Conservation (phyloP, 768 basidiomycete genomes). For the Suillus brevipes region DNA sequence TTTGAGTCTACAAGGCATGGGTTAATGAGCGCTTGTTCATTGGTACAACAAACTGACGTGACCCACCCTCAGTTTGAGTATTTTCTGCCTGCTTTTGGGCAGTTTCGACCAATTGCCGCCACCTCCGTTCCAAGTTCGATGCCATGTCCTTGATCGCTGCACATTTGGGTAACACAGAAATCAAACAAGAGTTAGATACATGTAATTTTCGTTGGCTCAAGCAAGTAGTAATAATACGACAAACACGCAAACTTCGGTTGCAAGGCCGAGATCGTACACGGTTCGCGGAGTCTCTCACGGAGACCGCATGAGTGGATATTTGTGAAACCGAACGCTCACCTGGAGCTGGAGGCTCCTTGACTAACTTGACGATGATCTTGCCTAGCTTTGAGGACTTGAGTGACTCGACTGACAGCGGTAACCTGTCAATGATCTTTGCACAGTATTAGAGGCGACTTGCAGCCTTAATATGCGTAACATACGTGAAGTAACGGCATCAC, state of each 20-base stretch:
- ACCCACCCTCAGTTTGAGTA: constrained; percentile 69
- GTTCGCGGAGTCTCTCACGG: constrained; percentile 24
- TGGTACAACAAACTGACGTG: constrained; percentile 47
- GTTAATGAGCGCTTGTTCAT: constrained; percentile 24
- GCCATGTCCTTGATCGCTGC: constrained; percentile 94
- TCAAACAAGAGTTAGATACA: constrained; percentile 68
- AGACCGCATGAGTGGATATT: constrained; percentile 17
- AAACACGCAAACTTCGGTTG: constrained; percentile 30
- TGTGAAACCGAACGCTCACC: constrained; percentile 59
- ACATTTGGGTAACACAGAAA: constrained; percentile 41
- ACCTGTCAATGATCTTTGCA: constrained; percentile 72
- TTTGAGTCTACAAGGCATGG: constrained; percentile 45
- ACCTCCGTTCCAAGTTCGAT: constrained; percentile 80
- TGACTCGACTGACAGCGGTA: constrained; percentile 71
- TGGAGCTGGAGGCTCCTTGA: constrained; percentile 71
- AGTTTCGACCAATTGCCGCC: constrained; percentile 65
- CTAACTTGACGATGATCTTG: constrained; percentile 74
- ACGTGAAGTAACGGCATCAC: constrained; percentile 88
- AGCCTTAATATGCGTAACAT: constrained; percentile 38
- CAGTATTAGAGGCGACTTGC: constrained; percentile 19
- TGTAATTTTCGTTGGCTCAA: constrained; percentile 32
- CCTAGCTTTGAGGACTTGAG: constrained; percentile 75
- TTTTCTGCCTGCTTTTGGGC: constrained; percentile 44
- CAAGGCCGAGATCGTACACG: constrained; percentile 29
- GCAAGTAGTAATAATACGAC: constrained; percentile 28